Conservation (phyloP, 768 basidiomycete genomes). For the Polyporus arcularius region DNA sequence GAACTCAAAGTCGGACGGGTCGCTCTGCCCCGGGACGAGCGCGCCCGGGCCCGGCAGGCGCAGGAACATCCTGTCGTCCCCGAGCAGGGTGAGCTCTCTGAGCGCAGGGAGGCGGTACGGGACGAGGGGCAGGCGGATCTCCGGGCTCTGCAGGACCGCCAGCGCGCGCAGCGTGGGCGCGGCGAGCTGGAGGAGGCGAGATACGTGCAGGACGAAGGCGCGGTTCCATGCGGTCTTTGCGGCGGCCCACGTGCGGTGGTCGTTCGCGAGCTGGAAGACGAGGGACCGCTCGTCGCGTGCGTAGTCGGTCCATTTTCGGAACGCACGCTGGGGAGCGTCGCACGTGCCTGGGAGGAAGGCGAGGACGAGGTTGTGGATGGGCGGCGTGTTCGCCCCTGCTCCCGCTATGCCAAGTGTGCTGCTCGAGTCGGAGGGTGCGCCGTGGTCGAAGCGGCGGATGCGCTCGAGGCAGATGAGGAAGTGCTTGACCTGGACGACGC, state of each 20-base stretch:
- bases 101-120: constrained; percentile 10
- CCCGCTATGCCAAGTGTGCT: not conserved
- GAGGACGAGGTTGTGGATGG: constrained; percentile 13
- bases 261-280: constrained; percentile 10
- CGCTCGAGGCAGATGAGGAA: constrained; percentile 19
- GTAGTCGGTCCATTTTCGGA: constrained; percentile 16
- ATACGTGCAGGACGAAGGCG: constrained; percentile 11
- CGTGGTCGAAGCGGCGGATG: constrained; percentile 1
- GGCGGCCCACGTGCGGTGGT: constrained; percentile 7
- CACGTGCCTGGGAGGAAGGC: constrained; percentile 15
- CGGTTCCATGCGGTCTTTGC: constrained; percentile 16
- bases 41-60: constrained; percentile 2
- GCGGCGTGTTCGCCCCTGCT: not conserved
- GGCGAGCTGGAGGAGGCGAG: constrained; percentile 10
- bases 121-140: constrained; percentile 13
- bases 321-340: constrained; percentile 16
- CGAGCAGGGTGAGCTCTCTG: constrained; percentile 17
- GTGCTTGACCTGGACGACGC: constrained; percentile 6
- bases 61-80: constrained; percentile 16
- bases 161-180: constrained; percentile 14
- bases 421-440: not conserved
- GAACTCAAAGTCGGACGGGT: constrained; percentile 16
- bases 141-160: constrained; percentile 9
- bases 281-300: constrained; percentile 10
- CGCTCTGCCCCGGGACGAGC: constrained; percentile 4